A percentile compares a stretch with the other conserved stretches of the same genome.
Conservation (phyloP, 129 eudicot species). For the Flaveria bidentis region DNA sequence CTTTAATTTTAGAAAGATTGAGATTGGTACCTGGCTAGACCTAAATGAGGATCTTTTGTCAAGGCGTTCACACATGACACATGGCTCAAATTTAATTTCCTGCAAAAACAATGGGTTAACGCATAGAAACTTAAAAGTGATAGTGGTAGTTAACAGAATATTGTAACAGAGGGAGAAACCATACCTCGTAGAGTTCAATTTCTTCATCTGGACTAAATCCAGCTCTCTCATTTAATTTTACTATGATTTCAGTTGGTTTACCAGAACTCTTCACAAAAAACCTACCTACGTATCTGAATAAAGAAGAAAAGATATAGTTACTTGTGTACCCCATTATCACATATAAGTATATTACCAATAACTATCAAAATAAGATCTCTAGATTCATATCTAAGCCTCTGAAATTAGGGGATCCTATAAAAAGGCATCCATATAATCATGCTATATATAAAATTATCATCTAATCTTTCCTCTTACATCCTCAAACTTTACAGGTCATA, state of each 20-base stretch:
- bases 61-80: constrained; percentile 93
- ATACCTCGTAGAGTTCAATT: constrained; percentile 89
- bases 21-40: constrained; percentile 66
- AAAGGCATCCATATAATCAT: constrained; percentile 10
- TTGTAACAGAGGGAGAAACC: constrained; percentile 22
- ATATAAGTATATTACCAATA: constrained; percentile 9
- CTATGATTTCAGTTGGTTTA: constrained; percentile 76
- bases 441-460: neutral
- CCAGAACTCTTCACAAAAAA: constrained; percentile 73
- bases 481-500: constrained; percentile 18
- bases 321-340: neutral
- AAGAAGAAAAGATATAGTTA: constrained; percentile 6
- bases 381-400: constrained; percentile 13
- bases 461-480: constrained; percentile 8
- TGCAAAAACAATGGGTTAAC: constrained; percentile 27
- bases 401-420: constrained; percentile 10
- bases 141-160: neutral
- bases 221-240: constrained; percentile 74
- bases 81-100: constrained; percentile 98
- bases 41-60: constrained; percentile 73
- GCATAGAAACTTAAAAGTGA: constrained; percentile 2
- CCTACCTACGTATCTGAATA: constrained; percentile 77
- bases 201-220: constrained; percentile 87
- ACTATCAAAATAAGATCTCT: constrained; percentile 8
- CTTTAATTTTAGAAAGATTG: constrained; percentile 16